These are phyloP conservation scores for Phaeosphaeriaceae sp. DNA, from an alignment of 2,329 filamentous ascomycete species.

Conservation along the genomic window DNA sequence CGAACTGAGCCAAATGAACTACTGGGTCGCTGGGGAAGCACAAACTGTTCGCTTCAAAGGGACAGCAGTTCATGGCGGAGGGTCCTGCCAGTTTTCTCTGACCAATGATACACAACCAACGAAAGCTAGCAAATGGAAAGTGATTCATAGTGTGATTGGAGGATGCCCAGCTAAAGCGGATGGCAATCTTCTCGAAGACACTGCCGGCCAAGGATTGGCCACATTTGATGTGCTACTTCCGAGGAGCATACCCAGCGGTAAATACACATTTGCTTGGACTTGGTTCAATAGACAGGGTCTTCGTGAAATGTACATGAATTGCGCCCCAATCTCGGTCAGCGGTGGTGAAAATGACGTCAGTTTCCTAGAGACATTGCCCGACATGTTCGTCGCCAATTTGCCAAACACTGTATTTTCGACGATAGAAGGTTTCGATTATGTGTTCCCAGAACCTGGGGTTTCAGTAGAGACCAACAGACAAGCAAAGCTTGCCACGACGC, in stretches of 20 bases:
- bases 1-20: slow-evolving; percentile 64
- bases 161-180: slow-evolving; percentile 71
- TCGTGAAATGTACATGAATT: slow-evolving; percentile 98
- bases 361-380: slow-evolving; percentile 66
- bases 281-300: slow-evolving; percentile 95
- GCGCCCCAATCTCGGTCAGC: slow-evolving; percentile 74
- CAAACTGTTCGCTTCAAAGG: slow-evolving; percentile 34
- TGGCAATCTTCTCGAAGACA: background rate
- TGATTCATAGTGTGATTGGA: slow-evolving; percentile 86
- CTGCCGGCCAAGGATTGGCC: slow-evolving; percentile 59
- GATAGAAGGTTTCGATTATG: slow-evolving; percentile 57
- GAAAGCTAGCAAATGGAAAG: slow-evolving; percentile 73
- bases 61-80: slow-evolving; percentile 82
- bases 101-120: slow-evolving; percentile 76
- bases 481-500: slow-evolving; percentile 37
- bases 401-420: slow-evolving; percentile 62
- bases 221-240: slow-evolving; percentile 78
- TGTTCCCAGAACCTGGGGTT: slow-evolving; percentile 72
- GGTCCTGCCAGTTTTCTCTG: slow-evolving; percentile 87
- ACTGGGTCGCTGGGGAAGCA: slow-evolving; percentile 62
- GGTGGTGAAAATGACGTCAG: slow-evolving; percentile 37
- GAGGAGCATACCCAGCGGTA: slow-evolving; percentile 70
- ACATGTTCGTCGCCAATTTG: slow-evolving; percentile 79
- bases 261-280: slow-evolving; percentile 85
- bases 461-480: slow-evolving; percentile 49